phyloP scores from a whole-genome alignment of 225 moss, liverwort and hornwort species.

The Polytrichum formosum region DNA sequence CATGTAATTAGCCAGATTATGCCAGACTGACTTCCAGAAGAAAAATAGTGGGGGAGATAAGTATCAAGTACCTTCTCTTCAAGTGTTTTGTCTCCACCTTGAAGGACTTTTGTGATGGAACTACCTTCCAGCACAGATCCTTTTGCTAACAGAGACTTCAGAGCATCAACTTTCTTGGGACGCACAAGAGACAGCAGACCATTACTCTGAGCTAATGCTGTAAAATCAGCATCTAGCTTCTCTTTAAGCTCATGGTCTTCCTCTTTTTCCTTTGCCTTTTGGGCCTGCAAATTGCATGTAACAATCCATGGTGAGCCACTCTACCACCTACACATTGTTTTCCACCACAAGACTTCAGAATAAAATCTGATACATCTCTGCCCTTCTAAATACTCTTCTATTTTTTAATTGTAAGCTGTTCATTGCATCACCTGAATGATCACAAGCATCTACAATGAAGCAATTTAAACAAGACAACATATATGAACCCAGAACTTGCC shows the following conservation, averaged over 20 bases:
- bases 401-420: too few relatives aligned
- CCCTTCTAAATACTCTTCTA: too few relatives aligned
- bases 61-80: constrained; percentile 44
- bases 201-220: constrained; percentile 69
- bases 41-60: too few relatives aligned
- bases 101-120: constrained; percentile 26
- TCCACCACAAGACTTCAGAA: too few relatives aligned
- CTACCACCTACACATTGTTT: neutral
- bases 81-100: constrained; percentile 37
- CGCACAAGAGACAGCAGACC: constrained; percentile 71
- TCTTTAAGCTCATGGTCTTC: constrained; percentile 85
- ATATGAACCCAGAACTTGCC: constrained; percentile 28
- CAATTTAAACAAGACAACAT: neutral
- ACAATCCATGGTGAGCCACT: neutral
- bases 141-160: constrained; percentile 56
- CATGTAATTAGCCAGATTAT: too few relatives aligned
- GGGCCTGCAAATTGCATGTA: constrained; percentile 49
- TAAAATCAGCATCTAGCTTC: constrained; percentile 83
- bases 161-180: constrained; percentile 68
- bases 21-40: too few relatives aligned
- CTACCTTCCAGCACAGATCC: constrained; percentile 28
- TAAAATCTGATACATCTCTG: too few relatives aligned
- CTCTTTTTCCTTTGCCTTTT: constrained; percentile 89
- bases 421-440: neutral
- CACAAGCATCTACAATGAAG: neutral